Evolutionary conservation across 2,329 filamentous ascomycete genomes (phyloP).

Genomic region (Didymellaceae sp.): DNA sequence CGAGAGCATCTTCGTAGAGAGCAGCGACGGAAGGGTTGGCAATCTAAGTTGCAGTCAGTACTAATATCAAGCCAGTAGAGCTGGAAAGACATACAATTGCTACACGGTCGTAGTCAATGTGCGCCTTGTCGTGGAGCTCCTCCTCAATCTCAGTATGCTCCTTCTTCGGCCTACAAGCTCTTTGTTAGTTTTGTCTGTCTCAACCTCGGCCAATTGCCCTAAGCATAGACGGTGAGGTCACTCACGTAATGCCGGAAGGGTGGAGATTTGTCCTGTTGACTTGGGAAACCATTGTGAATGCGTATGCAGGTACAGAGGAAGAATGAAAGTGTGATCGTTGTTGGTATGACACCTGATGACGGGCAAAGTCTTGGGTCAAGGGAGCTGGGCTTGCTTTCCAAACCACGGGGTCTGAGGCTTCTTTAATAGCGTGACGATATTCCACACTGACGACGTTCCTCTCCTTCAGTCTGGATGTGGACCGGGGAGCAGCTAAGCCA

Average conservation of each 20-base stretch:
- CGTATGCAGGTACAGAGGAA: conserved; percentile 56
- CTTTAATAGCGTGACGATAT: conserved; percentile 46
- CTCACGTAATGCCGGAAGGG: conserved; percentile 88
- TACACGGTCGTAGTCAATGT: conserved; percentile 99
- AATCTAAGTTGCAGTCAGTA: conserved; percentile 54
- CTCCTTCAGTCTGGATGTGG: conserved; percentile 30
- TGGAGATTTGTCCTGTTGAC: conserved; percentile 94
- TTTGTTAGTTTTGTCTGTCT: conserved; percentile 25
- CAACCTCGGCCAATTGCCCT: not conserved
- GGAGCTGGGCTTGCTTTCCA: conserved; percentile 52
- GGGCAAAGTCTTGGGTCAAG: conserved; percentile 62
- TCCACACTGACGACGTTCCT: conserved; percentile 42
- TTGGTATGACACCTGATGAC: conserved; percentile 65
- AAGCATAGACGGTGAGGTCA: conserved; percentile 40
- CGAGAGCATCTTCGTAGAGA: conserved; percentile 98
- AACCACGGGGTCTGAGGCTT: conserved; percentile 43
- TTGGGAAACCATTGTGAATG: conserved; percentile 53
- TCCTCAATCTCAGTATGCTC: conserved; percentile 98
- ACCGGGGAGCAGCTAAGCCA: conserved; percentile 32
- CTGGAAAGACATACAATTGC: conserved; percentile 75
- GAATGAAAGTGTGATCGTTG: conserved; percentile 66
- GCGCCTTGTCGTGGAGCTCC: conserved; percentile 94
- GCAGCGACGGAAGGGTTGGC: conserved; percentile 95
- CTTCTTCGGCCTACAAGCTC: conserved; percentile 68
- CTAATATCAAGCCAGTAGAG: not conserved